Percentiles rank a stretch among this genome's conserved stretches.
Evolutionary conservation across 805 yeast species (phyloP).

Genomic region (Sugiyamaella marilandica): DNA sequence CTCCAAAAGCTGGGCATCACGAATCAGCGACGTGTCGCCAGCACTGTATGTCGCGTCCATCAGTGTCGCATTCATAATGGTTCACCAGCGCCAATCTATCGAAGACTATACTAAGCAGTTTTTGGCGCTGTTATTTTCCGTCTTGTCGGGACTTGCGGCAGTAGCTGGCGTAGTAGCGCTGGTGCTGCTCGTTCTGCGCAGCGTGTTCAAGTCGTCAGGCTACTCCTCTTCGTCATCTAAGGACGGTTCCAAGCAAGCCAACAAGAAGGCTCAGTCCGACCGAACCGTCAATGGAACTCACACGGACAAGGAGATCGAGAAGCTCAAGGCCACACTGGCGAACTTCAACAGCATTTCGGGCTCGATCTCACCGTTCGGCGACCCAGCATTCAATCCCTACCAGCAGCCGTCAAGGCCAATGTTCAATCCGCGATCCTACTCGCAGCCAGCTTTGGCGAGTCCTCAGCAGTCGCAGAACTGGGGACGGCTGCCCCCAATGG

Average conservation of each 20-base stretch:
- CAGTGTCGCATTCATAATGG: constrained; percentile 18
- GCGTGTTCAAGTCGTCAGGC: not conserved
- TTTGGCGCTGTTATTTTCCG: constrained; percentile 13
- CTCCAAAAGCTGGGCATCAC: not conserved
- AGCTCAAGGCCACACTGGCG: not conserved
- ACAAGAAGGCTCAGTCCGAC: not conserved
- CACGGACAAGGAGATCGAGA: constrained; percentile 1
- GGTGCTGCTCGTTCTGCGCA: constrained; percentile 5
- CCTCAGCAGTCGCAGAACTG: not conserved
- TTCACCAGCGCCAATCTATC: constrained; percentile 17
- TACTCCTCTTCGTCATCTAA: not conserved
- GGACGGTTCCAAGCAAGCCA: not conserved
- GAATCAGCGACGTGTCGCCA: constrained; percentile 14
- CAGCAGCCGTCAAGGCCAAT: not conserved
- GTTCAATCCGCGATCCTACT: constrained; percentile 1
- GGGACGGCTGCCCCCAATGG: not conserved
- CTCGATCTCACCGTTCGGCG: not conserved
- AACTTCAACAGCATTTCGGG: not conserved
- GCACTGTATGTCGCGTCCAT: constrained; percentile 19
- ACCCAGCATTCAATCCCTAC: not conserved
- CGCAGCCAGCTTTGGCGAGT: not conserved
- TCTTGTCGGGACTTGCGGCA: constrained; percentile 8
- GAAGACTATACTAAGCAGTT: constrained; percentile 16
- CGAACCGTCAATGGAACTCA: not conserved
- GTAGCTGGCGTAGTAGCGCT: constrained; percentile 12